phyloP scores from a whole-genome alignment of 805 yeast genomes.

The Metschnikowia proteae region DNA sequence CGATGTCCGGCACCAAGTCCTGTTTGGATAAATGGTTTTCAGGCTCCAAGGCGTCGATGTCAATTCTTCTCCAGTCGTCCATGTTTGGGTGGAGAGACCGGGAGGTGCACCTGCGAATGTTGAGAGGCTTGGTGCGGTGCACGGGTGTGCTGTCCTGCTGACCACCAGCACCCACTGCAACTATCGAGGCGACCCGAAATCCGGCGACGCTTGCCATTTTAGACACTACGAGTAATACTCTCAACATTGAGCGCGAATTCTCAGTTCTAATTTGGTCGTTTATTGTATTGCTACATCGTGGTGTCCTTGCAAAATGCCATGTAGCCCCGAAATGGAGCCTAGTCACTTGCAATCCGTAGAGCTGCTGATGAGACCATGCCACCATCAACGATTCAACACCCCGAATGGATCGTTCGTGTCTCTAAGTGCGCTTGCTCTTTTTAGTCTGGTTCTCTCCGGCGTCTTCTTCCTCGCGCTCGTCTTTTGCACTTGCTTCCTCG shows the following conservation, averaged over 20 bases:
- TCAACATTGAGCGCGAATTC: too few species aligned
- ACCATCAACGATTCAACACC: too few species aligned
- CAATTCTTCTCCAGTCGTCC: constrained; percentile 92
- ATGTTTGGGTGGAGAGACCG: constrained; percentile 21
- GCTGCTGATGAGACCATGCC: not conserved
- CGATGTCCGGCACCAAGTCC: constrained; percentile 57
- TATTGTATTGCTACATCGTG: too few species aligned
- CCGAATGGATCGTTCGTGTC: too few species aligned
- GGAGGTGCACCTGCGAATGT: not conserved
- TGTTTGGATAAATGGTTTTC: constrained; percentile 63
- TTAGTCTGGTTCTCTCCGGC: not conserved
- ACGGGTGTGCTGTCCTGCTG: not conserved
- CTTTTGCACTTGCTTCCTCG: not conserved
- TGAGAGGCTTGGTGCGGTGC: constrained; percentile 1
- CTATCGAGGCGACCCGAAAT: too few species aligned
- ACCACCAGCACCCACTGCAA: not conserved
- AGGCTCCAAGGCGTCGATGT: constrained; percentile 86
- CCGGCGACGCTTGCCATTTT: too few species aligned
- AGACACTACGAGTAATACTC: too few species aligned
- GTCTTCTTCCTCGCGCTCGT: not conserved
- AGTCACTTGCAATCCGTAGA: not conserved
- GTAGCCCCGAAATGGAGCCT: too few species aligned
- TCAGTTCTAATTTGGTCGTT: too few species aligned
- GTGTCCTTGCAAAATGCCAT: too few species aligned
- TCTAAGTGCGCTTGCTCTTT: constrained; percentile 1